Base-by-base conservation (phyloP, 2,329 filamentous ascomycete species). In the Penicillium sp. region DNA sequence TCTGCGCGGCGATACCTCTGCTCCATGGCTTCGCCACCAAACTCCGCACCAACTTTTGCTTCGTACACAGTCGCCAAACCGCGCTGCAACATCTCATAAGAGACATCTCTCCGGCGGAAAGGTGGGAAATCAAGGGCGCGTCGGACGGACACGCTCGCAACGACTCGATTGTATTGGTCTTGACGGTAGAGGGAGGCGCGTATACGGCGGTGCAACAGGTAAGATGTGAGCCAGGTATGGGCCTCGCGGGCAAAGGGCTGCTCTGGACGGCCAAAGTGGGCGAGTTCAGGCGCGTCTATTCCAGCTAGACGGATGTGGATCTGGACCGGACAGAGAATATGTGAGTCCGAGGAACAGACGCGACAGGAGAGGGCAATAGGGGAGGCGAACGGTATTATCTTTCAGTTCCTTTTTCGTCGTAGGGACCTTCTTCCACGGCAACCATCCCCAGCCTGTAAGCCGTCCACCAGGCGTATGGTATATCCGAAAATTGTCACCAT, bases 401-500 rank as follows among this genome's bases (percentile, higher is more conserved):
- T 79, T 87, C 47, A 95, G 68, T 19, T 81, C 78, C 42, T 83
- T 79, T 60, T 77, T 84, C 41, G 76, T 79, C 9, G 70, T 75
- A 1, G 89, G 90, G 5, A 95, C 76, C 43, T 69, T 82, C 57
- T 88, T 75, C 63, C 79, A 74, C 4, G 78, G 83, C 49, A 93
- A 59, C 88, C 87, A 94, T n/a, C 86, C 89, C 93, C 93, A 98
- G 37, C 93, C 93, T 8, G 84, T 77, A 36, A 90, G 66, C 51
- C 82, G 77, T 8, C 93, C 93, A n/a, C 91, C 91, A 0, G 93
- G 93, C 0, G 89, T 97, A 65, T 98, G 93, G 63, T 85, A 98
- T 33, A 98, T 65, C 54, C 93, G 85, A 64, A 98, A 96, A 62
- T 91, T 91, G 67, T 98, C 93, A 3, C 89, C 94, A 74, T 98